These are phyloP conservation scores for Abelmoschus esculentus DNA, from an alignment of 345 rosid genomes.

Conservation along the genomic window DNA sequence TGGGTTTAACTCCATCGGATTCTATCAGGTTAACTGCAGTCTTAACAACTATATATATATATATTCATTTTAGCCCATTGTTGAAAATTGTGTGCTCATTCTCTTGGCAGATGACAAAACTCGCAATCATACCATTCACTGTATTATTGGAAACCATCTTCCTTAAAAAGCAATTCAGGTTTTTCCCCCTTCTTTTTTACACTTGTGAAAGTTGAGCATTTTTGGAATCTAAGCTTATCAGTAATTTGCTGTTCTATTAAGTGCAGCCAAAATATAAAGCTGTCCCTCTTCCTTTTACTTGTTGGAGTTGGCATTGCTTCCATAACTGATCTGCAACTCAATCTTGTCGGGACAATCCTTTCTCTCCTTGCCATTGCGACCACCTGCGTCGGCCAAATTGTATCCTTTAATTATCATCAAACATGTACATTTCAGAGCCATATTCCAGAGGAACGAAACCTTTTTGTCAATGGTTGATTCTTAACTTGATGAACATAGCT, in stretches of 20 bases:
- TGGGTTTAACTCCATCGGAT: constrained; percentile 96
- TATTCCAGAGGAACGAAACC: not conserved
- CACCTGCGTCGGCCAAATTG: constrained; percentile 95
- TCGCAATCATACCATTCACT: constrained; percentile 97
- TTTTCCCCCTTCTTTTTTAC: constrained; percentile 18
- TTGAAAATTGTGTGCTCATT: not conserved
- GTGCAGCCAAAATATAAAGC: constrained; percentile 77
- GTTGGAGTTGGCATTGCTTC: constrained; percentile 94
- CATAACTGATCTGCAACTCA: constrained; percentile 94
- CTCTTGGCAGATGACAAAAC: constrained; percentile 86
- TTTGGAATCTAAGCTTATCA: not conserved
- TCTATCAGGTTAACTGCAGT: constrained; percentile 64
- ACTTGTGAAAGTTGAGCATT: not conserved
- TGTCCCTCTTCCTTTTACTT: constrained; percentile 59
- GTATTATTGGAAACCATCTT: constrained; percentile 87
- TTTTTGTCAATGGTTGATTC: not conserved
- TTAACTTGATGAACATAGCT: constrained; percentile 46
- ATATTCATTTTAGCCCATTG: not conserved
- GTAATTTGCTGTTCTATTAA: not conserved
- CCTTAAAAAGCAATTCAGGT: constrained; percentile 93
- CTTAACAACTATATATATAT: not conserved
- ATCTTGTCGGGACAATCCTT: constrained; percentile 63
- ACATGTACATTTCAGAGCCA: not conserved
- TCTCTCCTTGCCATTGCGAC: constrained; percentile 80
- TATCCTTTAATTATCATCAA: constrained; percentile 32